phyloP scores from a whole-genome alignment of 2,329 filamentous ascomycete genomes.

The Pseudogymnoascus sp. region DNA sequence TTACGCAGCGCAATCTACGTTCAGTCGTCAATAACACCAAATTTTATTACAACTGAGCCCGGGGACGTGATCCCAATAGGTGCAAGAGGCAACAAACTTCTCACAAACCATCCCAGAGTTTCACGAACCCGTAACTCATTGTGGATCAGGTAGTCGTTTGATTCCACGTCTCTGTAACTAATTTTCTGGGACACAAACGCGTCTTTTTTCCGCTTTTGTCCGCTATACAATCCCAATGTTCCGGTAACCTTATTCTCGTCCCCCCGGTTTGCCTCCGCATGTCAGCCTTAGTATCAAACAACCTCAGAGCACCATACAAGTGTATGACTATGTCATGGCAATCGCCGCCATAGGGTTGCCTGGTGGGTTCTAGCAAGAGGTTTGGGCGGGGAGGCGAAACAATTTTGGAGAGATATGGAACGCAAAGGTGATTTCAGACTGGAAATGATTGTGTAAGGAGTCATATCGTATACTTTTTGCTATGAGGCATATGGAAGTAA shows the following conservation, averaged over 20 bases:
- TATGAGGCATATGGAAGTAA: neutral
- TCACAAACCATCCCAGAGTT: constrained; percentile 10
- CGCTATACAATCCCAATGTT: neutral
- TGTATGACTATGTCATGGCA: constrained; percentile 1
- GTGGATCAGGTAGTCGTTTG: neutral
- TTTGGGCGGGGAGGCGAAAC: neutral
- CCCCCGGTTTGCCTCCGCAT: neutral
- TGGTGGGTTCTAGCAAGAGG: neutral
- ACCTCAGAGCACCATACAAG: neutral
- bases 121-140: neutral
- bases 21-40: neutral
- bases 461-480: neutral
- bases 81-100: neutral
- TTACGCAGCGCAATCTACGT: neutral
- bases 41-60: neutral
- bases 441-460: constrained; percentile 2
- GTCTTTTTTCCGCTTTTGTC: neutral
- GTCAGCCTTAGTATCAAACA: neutral
- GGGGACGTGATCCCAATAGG: neutral
- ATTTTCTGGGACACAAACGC: neutral
- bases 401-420: neutral
- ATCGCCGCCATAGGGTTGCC: neutral
- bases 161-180: neutral
- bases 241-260: neutral
- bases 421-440: neutral